Percentiles rank a stretch among this genome's conserved stretches.
Evolutionary conservation across 2,329 filamentous ascomycete species (phyloP).

Genomic region (Fusarium sp.): DNA sequence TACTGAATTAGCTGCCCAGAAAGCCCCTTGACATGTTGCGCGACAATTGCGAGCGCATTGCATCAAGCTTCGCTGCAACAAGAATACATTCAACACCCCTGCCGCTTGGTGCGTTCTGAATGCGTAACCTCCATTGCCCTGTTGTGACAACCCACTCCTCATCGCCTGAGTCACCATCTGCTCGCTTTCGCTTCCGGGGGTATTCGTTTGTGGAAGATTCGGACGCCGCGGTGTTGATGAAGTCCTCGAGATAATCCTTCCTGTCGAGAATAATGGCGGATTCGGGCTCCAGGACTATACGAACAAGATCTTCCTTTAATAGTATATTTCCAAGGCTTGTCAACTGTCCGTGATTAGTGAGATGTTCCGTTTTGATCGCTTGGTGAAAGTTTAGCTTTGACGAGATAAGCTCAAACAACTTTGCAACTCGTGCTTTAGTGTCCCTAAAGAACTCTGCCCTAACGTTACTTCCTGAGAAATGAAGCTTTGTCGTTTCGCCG

Average conservation of each 20-base stretch:
- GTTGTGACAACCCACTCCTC: slow-evolving; percentile 71
- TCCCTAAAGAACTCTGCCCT: slow-evolving; percentile 79
- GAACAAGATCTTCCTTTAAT: slow-evolving; percentile 75
- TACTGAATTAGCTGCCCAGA: slow-evolving; percentile 50
- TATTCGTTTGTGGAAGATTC: slow-evolving; percentile 44
- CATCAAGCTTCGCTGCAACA: slow-evolving; percentile 79
- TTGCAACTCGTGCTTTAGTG: slow-evolving; percentile 74
- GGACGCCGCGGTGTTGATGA: slow-evolving; percentile 40
- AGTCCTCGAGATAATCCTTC: slow-evolving; percentile 50
- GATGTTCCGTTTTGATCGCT: slow-evolving; percentile 58
- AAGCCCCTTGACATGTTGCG: slow-evolving; percentile 75
- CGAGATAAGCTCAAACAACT: slow-evolving; percentile 81
- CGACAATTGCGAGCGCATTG: slow-evolving; percentile 69
- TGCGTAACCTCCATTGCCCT: slow-evolving; percentile 76
- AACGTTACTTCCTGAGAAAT: slow-evolving; percentile 51
- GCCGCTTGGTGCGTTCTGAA: slow-evolving; percentile 63
- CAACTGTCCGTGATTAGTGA: slow-evolving; percentile 63
- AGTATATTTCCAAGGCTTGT: slow-evolving; percentile 75
- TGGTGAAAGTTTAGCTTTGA: slow-evolving; percentile 78
- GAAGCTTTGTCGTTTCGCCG: slow-evolving; percentile 69
- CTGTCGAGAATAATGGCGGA: slow-evolving; percentile 69
- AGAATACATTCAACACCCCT: slow-evolving; percentile 76
- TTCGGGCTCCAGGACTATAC: slow-evolving; percentile 68
- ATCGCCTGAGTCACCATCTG: slow-evolving; percentile 47
- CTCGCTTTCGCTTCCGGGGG: slow-evolving; percentile 58